Base-by-base conservation (phyloP, 2,329 filamentous ascomycete genomes). In the Delphinella strobiligena region DNA sequence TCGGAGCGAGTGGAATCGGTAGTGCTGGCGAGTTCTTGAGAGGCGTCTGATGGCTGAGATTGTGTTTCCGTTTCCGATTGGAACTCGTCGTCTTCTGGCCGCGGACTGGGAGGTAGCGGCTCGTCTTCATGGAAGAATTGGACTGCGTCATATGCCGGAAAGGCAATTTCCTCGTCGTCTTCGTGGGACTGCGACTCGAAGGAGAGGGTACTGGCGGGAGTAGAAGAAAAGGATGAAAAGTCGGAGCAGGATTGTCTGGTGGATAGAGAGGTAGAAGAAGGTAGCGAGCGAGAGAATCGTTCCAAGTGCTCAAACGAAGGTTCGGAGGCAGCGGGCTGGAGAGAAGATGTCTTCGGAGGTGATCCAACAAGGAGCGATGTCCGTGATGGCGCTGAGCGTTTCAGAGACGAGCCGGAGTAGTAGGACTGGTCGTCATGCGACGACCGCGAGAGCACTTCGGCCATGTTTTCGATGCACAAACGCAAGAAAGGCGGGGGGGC, bases 191-290 rank as follows among this genome's bases (percentile, higher is more conserved):
- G 71, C 34, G 69, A 73, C 40, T 73, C 69, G 40, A 81, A 60
- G 10, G 77, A 81, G 40, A 79, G 60, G 48, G 72, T 80, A 50
- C 75, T 78, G 14, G 72, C 70, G 4, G 77, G 72, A 3, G 77
- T 82, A 2, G 78, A 80, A 17, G 68, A 66, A 53, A 69, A 79
- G 4, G 70, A 68, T 41, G 59, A 61, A 27, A 56, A 49, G 34
- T 50, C 47, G 36, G 47, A 46, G 16, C 49, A 50, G n/a, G 56
- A 58, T 15, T 49, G 36, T 34, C 49, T 48, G n/a, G 51, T 41
- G 45, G 49, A 51, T 38, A 45, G 48, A 7, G 46, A 44, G 16
- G 41, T 41, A 27, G 49, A 50, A 34, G 60, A 56, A 37, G 53
- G 50, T 38, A 57, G 46, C 18, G 59, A 56, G 41, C 49, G 50